Evolutionary conservation across 345 rosid species (phyloP), one percentile per base, ranked within the genome.

Genomic region (Hypericum androsaemum): DNA sequence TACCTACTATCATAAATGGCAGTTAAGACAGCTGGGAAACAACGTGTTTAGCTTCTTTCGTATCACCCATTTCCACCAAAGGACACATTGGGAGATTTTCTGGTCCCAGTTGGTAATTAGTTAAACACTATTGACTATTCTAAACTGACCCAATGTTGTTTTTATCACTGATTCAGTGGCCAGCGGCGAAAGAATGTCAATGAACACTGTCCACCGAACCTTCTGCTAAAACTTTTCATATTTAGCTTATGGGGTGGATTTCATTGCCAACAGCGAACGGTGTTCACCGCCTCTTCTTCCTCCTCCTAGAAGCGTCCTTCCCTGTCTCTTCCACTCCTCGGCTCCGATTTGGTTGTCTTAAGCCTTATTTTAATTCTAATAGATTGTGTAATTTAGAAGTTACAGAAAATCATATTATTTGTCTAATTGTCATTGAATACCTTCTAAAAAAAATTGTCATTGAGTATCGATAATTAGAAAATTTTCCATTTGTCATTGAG

Each of bases 1-100:
- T 88, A 58, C 98, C 96, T 49, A 57, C 63, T 13, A 85, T 69
- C 96, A 88, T 88, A 59, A 88, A 80, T 6, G 95, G 96, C 35
- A 54, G 65, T 39, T 73, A 59, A 0, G 61, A n/a, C 0, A 85
- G n/a, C 15, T 50, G 56, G 0, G 62, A 13, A 44, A 73, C 50
- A 2, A 81, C 70, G 0, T 38, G 65, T 37, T 58, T 54, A 0
- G 88, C 94, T 61, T 61, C 66, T 39, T 77, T 56, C 2, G 43
- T 28, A 0, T 56, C 46, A 43, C 71, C 72, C 87, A 88, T 77
- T 76, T 83, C 94, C 45, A 88, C 85, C 49, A 92, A 52, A 53
- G 79, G 96, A 56, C 78, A 61, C 10, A 32, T 49, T 0, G 77
- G 76, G 43, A 56, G 54, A 64, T 76, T 73, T 68, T 46, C 56